Base-by-base conservation (phyloP, 331 rosid species). In the Pyracantha coccinea region DNA sequence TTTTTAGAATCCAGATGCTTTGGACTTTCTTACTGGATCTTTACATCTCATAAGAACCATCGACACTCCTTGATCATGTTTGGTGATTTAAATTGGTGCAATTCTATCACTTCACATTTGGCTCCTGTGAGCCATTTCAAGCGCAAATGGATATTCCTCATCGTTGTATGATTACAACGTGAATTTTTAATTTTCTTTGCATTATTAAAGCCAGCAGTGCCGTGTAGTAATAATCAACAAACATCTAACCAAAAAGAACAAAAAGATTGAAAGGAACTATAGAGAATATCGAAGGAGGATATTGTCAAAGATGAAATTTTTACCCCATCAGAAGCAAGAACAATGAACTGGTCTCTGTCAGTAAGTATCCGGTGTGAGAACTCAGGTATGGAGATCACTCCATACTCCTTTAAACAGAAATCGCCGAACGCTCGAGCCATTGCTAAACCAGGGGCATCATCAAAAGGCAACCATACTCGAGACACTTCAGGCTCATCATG, bases 351-450 rank as follows among this genome's bases (percentile, higher is more conserved):
- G 75, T 94, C 99, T 81, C 68, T 82, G 4, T 94, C 91, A 2
- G 97, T 90, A 32, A 94, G 89, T 50, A 67, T 25, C 41, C 88
- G 86, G 60, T 92, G 96, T 35, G 90, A 88, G 80, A 94, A 92
- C 62, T 94, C 97, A 16, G 99, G 99, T 45, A 92, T 74, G 41
- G 99, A 94, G 79, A 94, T 94, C 68, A 94, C 96, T 52, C 97
- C 99, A 47, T 90, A 94, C 61, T 94, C 96, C 89, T 94, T 94
- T 87, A 94, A 85, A 78, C 97, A 92, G 88, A 94, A 94, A 80
- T 94, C 97, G 2, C 99, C 97, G 65, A 94, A 92, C 41, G 99
- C 99, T 77, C 99, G 87, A 81, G 99, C 99, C 99, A 94, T 94
- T 47, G 99, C 99, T 83, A 94, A 82, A 27, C 97, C 99, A 47